Percentiles rank a stretch among this genome's conserved stretches.
These are phyloP conservation scores for Mortierella sp. DNA, from an alignment of 371 early-diverging fungal genomes.

Conservation along the genomic window DNA sequence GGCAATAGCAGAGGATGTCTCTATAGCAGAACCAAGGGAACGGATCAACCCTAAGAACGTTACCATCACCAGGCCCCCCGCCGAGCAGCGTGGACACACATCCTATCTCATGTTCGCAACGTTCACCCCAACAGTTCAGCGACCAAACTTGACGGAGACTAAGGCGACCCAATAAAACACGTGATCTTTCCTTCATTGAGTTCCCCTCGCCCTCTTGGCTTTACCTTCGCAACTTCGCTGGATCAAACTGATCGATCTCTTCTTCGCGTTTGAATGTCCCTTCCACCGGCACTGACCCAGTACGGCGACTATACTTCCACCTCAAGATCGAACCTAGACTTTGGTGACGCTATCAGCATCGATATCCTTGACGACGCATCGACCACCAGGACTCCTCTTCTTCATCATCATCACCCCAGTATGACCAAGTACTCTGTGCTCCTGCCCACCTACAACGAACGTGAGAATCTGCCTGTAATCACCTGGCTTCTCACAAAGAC, in stretches of 20 bases:
- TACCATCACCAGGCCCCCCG: constrained; percentile 40
- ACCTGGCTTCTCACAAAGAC: constrained; percentile 89
- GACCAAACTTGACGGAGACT: background rate
- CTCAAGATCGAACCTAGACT: constrained; percentile 16
- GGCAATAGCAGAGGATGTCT: background rate
- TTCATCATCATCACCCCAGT: constrained; percentile 16
- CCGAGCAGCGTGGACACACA: constrained; percentile 81
- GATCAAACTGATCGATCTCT: too few species aligned
- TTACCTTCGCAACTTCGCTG: too few species aligned
- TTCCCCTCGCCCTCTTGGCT: too few species aligned
- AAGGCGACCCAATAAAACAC: background rate
- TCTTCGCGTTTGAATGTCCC: constrained; percentile 14
- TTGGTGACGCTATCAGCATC: constrained; percentile 46
- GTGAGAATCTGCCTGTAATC: constrained; percentile 96
- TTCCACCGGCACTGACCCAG: constrained; percentile 5
- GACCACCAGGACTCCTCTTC: constrained; percentile 11
- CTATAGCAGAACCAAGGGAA: constrained; percentile 4
- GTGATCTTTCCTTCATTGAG: background rate
- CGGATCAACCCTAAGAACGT: constrained; percentile 45
- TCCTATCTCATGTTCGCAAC: constrained; percentile 94
- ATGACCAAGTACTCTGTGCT: constrained; percentile 86
- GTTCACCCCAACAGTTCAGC: constrained; percentile 62
- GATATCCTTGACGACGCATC: constrained; percentile 43
- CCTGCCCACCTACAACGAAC: constrained; percentile 99
- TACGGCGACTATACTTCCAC: constrained; percentile 17